These are phyloP conservation scores for Phialophora macrospora DNA, from an alignment of 2,329 filamentous ascomycete genomes.

Conservation along the genomic window DNA sequence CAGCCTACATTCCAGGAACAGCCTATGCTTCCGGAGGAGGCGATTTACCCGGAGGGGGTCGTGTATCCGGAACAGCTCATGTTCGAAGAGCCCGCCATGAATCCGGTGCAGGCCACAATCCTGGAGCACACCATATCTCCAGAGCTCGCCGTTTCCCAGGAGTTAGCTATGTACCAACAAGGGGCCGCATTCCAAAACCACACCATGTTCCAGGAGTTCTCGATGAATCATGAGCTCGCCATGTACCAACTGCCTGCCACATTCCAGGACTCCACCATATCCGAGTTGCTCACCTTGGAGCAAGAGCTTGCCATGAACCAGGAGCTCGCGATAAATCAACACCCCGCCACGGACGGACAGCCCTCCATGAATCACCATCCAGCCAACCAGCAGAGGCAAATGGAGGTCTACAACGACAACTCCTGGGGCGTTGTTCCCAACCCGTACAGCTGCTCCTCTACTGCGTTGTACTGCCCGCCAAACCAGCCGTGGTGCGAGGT, in stretches of 20 bases:
- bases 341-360: neutral
- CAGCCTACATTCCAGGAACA: neutral
- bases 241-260: neutral
- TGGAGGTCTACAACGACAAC: neutral
- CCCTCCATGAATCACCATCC: neutral
- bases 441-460: neutral
- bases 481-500: neutral
- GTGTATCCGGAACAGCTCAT: neutral
- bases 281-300: no score
- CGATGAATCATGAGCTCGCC: neutral
- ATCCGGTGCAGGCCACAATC: neutral
- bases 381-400: neutral
- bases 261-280: neutral
- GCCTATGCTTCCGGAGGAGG: neutral
- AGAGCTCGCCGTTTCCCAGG: neutral
- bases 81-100: neutral
- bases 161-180: neutral
- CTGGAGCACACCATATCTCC: neutral
- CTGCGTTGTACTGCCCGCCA: neutral
- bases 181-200: neutral
- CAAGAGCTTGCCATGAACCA: neutral
- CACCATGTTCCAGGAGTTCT: neutral
- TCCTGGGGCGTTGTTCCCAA: neutral
- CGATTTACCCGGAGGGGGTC: neutral
- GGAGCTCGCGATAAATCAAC: neutral